These are phyloP conservation scores for Candida sanyaensis DNA, from an alignment of 1,139 yeast genomes.

Conservation along the genomic window DNA sequence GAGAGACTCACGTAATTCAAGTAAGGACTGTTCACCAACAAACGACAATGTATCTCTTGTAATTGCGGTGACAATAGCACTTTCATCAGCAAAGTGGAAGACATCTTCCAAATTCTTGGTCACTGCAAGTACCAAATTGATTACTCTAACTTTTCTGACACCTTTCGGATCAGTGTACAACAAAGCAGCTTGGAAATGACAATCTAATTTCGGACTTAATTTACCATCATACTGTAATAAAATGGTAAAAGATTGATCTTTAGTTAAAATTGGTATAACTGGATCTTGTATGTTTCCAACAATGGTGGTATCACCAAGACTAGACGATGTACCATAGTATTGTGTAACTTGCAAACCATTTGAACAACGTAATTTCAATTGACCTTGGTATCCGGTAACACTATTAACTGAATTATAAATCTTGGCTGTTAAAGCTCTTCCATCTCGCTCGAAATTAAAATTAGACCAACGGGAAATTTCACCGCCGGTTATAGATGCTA, in stretches of 20 bases:
- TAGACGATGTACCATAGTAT: slow-evolving; percentile 60
- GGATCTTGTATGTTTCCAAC: slow-evolving; percentile 59
- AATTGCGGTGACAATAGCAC: slow-evolving; percentile 71
- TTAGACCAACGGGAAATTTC: slow-evolving; percentile 62
- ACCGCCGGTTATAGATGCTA: slow-evolving; percentile 78
- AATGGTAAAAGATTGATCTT: slow-evolving; percentile 70
- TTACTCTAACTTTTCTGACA: slow-evolving; percentile 77
- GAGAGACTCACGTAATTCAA: slow-evolving; percentile 63
- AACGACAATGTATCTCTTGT: slow-evolving; percentile 69
- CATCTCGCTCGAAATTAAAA: slow-evolving; percentile 72
- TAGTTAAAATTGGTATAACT: slow-evolving; percentile 62
- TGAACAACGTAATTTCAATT: slow-evolving; percentile 84
- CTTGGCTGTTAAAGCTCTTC: slow-evolving; percentile 62
- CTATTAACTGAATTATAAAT: slow-evolving; percentile 49
- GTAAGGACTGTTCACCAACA: slow-evolving; percentile 60
- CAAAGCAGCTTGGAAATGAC: slow-evolving; percentile 90
- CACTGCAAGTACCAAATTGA: slow-evolving; percentile 80
- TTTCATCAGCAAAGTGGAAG: slow-evolving; percentile 83
- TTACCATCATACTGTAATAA: slow-evolving; percentile 78
- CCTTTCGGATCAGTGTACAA: slow-evolving; percentile 82
- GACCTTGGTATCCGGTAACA: slow-evolving; percentile 73
- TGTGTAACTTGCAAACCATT: slow-evolving; percentile 83
- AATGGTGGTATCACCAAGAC: slow-evolving; percentile 28
- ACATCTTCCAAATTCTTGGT: slow-evolving; percentile 73
- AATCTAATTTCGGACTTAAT: slow-evolving; percentile 70